Conservation (phyloP, 2,329 filamentous ascomycete species). For the Hymenoscyphus salicellus region DNA sequence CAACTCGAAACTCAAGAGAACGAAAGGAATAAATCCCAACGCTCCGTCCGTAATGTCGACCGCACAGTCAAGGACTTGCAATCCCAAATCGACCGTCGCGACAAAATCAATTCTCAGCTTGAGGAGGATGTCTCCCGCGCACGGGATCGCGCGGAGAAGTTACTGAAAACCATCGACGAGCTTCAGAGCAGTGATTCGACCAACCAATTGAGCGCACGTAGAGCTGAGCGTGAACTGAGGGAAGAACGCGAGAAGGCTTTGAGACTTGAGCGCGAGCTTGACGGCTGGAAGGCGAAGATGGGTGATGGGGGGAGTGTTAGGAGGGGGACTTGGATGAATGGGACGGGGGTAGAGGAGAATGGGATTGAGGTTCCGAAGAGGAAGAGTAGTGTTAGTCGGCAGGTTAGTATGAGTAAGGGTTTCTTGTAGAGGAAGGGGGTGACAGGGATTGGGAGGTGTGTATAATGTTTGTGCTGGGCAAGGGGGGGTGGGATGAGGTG, state of each 20-base stretch:
- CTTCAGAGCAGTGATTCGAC: slow-evolving; percentile 83
- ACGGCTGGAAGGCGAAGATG: slow-evolving; percentile 72
- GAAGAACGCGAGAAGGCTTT: slow-evolving; percentile 82
- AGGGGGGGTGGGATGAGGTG: neutral
- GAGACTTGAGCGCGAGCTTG: slow-evolving; percentile 82
- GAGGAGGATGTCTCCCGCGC: slow-evolving; percentile 80
- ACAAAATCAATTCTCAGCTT: slow-evolving; percentile 79
- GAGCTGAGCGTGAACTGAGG: slow-evolving; percentile 83
- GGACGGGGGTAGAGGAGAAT: slow-evolving; percentile 33
- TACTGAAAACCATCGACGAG: slow-evolving; percentile 89
- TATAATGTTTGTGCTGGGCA: neutral
- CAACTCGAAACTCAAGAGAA: slow-evolving; percentile 81
- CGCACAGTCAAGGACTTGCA: slow-evolving; percentile 91
- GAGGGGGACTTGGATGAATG: slow-evolving; percentile 33
- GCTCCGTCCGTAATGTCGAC: slow-evolving; percentile 87
- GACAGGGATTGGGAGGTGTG: neutral
- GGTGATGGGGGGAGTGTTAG: slow-evolving; percentile 52
- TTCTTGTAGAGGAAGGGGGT: slow-evolving; percentile 52
- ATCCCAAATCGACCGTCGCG: slow-evolving; percentile 85
- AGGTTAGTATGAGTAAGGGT: slow-evolving; percentile 72
- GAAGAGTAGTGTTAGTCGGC: slow-evolving; percentile 62
- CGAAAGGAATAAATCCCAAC: slow-evolving; percentile 74
- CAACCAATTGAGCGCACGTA: slow-evolving; percentile 75
- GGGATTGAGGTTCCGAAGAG: slow-evolving; percentile 57
- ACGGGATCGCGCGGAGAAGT: slow-evolving; percentile 85